A percentile compares a stretch with the other conserved stretches of the same genome.
phyloP scores from a whole-genome alignment of 164 flowering plant genomes.

The Kingdonia uniflora region DNA sequence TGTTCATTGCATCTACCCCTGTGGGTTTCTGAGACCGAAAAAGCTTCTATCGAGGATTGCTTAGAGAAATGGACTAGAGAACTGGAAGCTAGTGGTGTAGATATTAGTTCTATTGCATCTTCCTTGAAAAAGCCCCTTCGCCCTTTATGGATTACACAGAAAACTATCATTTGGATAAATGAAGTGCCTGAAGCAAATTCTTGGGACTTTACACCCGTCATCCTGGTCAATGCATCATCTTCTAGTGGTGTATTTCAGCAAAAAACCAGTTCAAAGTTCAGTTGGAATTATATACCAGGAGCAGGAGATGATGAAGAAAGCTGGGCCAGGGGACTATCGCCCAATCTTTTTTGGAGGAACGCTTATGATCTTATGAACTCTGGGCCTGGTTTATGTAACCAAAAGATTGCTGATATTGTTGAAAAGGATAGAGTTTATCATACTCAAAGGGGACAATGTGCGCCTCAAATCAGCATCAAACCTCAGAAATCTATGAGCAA shows the following conservation, averaged over 20 bases:
- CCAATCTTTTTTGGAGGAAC: conserved; percentile 75
- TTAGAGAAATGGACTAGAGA: conserved; percentile 67
- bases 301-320: conserved; percentile 99
- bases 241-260: conserved; percentile 36
- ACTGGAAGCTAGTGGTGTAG: conserved; percentile 79
- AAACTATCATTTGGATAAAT: conserved; percentile 80
- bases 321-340: conserved; percentile 87
- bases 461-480: conserved; percentile 57
- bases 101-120: conserved; percentile 54
- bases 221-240: conserved; percentile 75
- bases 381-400: conserved; percentile 73
- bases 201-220: conserved; percentile 91
- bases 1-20: conserved; percentile 89
- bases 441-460: conserved; percentile 53
- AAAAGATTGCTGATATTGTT: conserved; percentile 78
- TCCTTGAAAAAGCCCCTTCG: conserved; percentile 70
- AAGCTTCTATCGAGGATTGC: conserved; percentile 47
- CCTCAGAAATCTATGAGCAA: conserved; percentile 18
- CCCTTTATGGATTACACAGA: conserved; percentile 93
- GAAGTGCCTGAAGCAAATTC: conserved; percentile 88
- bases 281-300: conserved; percentile 92
- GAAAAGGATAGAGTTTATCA: conserved; percentile 77
- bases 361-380: conserved; percentile 57
- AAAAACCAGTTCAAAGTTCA: conserved; percentile 62
- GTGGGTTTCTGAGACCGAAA: conserved; percentile 81